Evolutionary conservation across 202 grass and related monocot genomes (phyloP).

Genomic region (Dendrocalamus latiflorus): DNA sequence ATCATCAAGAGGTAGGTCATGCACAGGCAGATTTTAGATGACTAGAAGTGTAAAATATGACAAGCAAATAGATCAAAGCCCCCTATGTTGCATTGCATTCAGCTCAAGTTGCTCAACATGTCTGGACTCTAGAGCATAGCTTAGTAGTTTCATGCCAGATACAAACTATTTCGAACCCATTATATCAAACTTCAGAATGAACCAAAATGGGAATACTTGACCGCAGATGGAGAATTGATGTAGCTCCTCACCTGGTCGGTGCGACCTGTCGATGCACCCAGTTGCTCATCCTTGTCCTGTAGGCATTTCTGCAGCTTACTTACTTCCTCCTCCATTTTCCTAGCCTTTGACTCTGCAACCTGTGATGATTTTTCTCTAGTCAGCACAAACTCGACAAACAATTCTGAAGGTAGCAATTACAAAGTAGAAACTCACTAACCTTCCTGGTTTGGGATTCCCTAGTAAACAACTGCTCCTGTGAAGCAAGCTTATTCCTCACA

Average conservation of each 20-base stretch:
- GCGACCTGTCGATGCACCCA: slow-evolving; percentile 30
- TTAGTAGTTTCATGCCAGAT: background rate
- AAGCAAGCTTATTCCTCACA: slow-evolving; percentile 49
- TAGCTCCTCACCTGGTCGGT: slow-evolving; percentile 46
- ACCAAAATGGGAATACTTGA: background rate
- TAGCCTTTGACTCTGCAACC: slow-evolving; percentile 63
- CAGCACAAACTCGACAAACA: background rate
- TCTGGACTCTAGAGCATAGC: background rate
- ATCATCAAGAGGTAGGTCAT: background rate
- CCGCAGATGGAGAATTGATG: background rate
- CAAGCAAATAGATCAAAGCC: background rate
- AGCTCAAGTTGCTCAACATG: background rate
- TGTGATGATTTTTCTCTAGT: slow-evolving; percentile 7
- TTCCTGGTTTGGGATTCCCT: slow-evolving; percentile 54
- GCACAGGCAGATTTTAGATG: background rate
- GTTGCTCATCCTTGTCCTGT: slow-evolving; percentile 53
- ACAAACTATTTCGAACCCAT: background rate
- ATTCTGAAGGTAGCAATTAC: background rate
- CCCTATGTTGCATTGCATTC: background rate
- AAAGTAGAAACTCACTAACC: slow-evolving; percentile 10
- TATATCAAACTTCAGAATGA: background rate
- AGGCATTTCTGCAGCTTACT: slow-evolving; percentile 63
- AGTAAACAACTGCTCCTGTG: slow-evolving; percentile 56
- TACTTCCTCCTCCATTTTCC: slow-evolving; percentile 71
- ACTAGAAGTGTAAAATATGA: background rate